Percentiles rank a stretch among this genome's conserved stretches.
These are phyloP conservation scores for Exophiala xenobiotica DNA, from an alignment of 2,329 filamentous ascomycete species.

Conservation along the genomic window DNA sequence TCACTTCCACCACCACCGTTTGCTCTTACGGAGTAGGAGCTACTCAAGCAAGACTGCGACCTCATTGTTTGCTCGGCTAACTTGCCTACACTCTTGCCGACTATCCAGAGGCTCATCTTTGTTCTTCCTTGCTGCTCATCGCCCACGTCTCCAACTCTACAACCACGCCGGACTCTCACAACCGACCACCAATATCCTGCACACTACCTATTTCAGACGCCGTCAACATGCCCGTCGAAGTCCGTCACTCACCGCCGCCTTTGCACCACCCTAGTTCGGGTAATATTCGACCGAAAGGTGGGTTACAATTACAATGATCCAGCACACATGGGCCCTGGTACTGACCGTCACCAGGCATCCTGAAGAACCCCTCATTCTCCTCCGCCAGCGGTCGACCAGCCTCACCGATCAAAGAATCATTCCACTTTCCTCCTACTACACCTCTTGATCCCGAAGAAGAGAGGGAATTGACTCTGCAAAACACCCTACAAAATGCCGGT, in stretches of 20 bases:
- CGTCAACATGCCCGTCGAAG: constrained; percentile 29
- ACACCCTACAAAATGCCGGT: constrained; percentile 92
- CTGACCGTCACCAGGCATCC: constrained; percentile 65
- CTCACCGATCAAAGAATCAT: constrained; percentile 34
- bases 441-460: constrained; percentile 56
- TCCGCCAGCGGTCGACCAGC: constrained; percentile 35
- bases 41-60: too few species aligned
- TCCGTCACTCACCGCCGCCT: constrained; percentile 24
- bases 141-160: neutral
- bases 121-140: neutral
- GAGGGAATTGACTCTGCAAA: constrained; percentile 88
- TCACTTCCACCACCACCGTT: too few species aligned
- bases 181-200: neutral
- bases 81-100: neutral
- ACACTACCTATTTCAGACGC: neutral
- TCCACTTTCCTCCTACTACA: constrained; percentile 37
- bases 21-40: too few species aligned
- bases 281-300: constrained; percentile 44
- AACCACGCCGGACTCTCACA: neutral
- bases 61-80: constrained; percentile 4
- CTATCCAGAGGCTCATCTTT: neutral
- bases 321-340: neutral
- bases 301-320: constrained; percentile 11
- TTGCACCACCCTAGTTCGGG: constrained; percentile 36
- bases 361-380: constrained; percentile 79